phyloP scores from a whole-genome alignment of 257 asterid genomes.

The Ocimum tenuiflorum region DNA sequence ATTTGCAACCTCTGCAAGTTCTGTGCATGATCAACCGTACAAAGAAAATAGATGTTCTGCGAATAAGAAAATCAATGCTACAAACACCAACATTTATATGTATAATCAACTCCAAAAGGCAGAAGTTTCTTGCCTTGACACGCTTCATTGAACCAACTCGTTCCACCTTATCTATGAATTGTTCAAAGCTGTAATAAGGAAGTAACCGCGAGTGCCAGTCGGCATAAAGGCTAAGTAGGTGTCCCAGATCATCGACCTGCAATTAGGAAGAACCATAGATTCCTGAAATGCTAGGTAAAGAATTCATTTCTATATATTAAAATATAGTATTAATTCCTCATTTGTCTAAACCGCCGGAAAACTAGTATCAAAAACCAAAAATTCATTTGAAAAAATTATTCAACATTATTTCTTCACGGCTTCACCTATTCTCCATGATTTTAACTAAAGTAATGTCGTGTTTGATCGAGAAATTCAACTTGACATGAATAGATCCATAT shows the following conservation, averaged over 20 bases:
- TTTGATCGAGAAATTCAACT: neutral
- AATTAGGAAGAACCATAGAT: neutral
- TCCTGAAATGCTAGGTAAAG: neutral
- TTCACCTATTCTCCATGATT: neutral
- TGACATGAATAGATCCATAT: neutral
- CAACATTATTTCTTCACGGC: neutral
- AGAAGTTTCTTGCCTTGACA: constrained; percentile 56
- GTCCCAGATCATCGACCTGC: constrained; percentile 70
- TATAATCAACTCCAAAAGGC: neutral
- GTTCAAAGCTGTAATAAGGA: constrained; percentile 75
- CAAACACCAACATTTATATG: neutral
- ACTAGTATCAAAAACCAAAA: neutral
- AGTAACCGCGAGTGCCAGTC: constrained; percentile 81
- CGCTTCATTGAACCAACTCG: constrained; percentile 64
- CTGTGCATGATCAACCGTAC: neutral
- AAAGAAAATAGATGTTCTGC: neutral
- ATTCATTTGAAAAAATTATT: neutral
- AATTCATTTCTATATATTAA: neutral
- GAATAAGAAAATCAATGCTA: neutral
- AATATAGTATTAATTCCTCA: neutral
- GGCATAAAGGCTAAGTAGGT: constrained; percentile 67
- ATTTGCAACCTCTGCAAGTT: neutral
- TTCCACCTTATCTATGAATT: constrained; percentile 77
- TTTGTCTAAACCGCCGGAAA: neutral
- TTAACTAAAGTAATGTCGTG: neutral